Evolutionary conservation across 148 eudicot genomes (phyloP), one percentile per base, ranked within the genome.

Genomic region (Chenopodium formosanum): DNA sequence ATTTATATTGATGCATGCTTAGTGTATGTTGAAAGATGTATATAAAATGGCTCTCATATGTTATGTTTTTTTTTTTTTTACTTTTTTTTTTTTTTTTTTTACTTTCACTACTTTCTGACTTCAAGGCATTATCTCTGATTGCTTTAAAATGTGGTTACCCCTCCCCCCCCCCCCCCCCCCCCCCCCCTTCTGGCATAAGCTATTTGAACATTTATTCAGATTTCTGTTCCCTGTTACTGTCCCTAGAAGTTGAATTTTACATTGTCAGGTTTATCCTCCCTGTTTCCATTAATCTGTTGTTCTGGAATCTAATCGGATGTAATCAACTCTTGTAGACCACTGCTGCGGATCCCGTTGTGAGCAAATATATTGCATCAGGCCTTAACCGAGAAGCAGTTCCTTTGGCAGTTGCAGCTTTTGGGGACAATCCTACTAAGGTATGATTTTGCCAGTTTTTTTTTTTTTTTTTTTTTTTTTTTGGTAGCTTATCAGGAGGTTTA

Each of bases 351-450:
- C 98, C 97, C n/a, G 82, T 94, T 53, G 91, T 92, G 83, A 88
- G 86, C 90, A 96, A 90, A 82, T 94, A 94, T 84, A 79, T 92
- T 74, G 89, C 94, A 78, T 86, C 89, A n/a, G 99, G 99, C 76
- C 94, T 94, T 65, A 96, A 87, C 84, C 88, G 95, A 79, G 98
- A 96, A 86, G 95, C 93, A 68, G 99, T 92, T 85, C 88, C 94
- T 66, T 77, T 91, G 58, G 99, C 99, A 34, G 91, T 96, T 69
- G 97, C 94, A 81, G 87, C 91, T 82, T 94, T 85, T 73, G 99
- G 99, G 75, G 99, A 96, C 82, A 91, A 96, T 86, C 98, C 98
- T 66, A 79, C 89, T 63, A 94, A 92, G 97, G 98, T 92, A 85
- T 0, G 70, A 27, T 22, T 31, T 8, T 8, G n/a, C n/a, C 67